Conservation (phyloP, 257 asterid genomes). For the Coffea canephora region DNA sequence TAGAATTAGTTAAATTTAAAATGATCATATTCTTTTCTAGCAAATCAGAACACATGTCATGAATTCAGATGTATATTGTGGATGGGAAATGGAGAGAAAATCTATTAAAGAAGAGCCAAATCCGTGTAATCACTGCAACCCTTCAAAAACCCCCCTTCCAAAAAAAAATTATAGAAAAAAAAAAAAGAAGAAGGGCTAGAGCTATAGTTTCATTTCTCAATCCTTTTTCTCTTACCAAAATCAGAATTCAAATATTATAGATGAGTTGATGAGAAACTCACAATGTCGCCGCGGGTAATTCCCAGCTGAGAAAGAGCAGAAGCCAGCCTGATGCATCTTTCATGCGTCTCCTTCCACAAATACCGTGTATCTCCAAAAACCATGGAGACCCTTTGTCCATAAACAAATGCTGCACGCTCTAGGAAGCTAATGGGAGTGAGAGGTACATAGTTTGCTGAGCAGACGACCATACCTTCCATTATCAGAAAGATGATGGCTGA, state of each 20-base stretch:
- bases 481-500: background rate
- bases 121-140: no score
- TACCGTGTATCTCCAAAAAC: conserved; percentile 19
- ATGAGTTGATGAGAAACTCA: conserved; percentile 18
- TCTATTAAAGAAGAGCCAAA: no score
- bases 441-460: conserved; percentile 26
- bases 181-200: no score
- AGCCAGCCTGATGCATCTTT: conserved; percentile 38
- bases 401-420: conserved; percentile 34
- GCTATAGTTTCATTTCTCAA: background rate
- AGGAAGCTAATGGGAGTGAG: conserved; percentile 37
- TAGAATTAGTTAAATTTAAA: no score
- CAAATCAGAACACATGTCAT: no score
- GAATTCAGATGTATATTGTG: no score
- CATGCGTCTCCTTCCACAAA: conserved; percentile 33
- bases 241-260: no score
- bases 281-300: conserved; percentile 27
- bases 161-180: no score
- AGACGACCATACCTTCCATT: conserved; percentile 21
- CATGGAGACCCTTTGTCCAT: conserved; percentile 27
- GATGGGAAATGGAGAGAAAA: no score
- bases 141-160: no score
- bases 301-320: conserved; percentile 35
- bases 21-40: no score
- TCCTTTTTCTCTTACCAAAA: no score